Conservation (phyloP, 225 moss, liverwort and hornwort genomes). For the Pseudoscleropodium purum region DNA sequence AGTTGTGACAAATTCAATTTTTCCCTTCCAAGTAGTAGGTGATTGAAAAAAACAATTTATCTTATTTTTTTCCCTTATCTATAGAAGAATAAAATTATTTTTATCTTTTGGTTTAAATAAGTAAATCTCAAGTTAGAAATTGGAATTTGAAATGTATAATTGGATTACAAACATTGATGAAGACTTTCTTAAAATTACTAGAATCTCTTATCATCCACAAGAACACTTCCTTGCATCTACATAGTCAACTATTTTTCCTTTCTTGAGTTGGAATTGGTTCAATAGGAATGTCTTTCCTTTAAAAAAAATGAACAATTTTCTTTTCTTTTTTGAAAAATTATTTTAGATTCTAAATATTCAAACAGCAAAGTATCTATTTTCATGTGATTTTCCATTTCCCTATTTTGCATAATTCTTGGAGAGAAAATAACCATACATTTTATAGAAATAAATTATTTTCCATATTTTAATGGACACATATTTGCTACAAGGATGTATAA, state of each 20-base stretch:
- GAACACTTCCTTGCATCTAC: neutral
- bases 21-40: neutral
- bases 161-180: neutral
- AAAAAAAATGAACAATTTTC: neutral
- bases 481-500: neutral
- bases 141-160: neutral
- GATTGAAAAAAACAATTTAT: neutral
- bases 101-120: neutral
- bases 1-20: neutral
- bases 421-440: neutral
- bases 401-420: neutral
- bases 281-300: rapidly evolving
- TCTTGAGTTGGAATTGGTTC: neutral
- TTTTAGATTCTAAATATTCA: neutral
- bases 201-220: no score
- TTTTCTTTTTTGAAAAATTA: neutral
- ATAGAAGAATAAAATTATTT: neutral
- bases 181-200: neutral
- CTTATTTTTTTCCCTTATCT: rapidly evolving
- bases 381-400: neutral
- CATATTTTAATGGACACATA: neutral
- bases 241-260: no score
- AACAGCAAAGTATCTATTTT: neutral
- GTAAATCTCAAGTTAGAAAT: neutral
- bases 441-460: neutral